These are phyloP conservation scores for Pterocarpus macrocarpus DNA, from an alignment of 306 rosid species.

Conservation along the genomic window DNA sequence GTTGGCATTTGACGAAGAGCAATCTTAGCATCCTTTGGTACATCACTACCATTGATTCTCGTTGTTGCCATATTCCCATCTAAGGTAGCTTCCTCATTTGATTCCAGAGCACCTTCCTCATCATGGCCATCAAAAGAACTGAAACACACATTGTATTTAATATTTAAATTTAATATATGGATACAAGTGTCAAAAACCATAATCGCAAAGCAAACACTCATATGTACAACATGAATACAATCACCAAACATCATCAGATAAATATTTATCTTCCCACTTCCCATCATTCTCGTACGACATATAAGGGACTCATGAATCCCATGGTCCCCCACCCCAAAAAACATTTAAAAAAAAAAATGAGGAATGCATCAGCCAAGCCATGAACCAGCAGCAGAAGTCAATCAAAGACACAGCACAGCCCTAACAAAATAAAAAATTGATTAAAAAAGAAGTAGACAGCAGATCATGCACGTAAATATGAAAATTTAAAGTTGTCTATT, in stretches of 20 bases:
- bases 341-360: not conserved
- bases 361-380: not conserved
- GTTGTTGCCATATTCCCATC: slow-evolving; percentile 61
- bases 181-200: slow-evolving; percentile 27
- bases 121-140: slow-evolving; percentile 89
- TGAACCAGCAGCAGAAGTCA: not conserved
- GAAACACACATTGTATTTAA: slow-evolving; percentile 50
- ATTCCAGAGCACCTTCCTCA: slow-evolving; percentile 71
- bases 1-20: slow-evolving; percentile 78
- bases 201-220: slow-evolving; percentile 29
- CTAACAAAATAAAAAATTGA: not conserved
- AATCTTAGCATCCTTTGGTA: slow-evolving; percentile 61
- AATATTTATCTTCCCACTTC: not conserved
- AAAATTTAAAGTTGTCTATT: not conserved
- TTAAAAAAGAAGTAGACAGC: not conserved
- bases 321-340: not conserved
- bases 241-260: not conserved
- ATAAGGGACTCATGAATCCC: not conserved
- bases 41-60: slow-evolving; percentile 72
- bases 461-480: not conserved
- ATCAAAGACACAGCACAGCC: not conserved
- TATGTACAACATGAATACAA: not conserved
- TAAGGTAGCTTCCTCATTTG: slow-evolving; percentile 65
- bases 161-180: not conserved
- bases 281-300: not conserved